Conservation (phyloP, 257 asterid species). For the Solanum virginianum region DNA sequence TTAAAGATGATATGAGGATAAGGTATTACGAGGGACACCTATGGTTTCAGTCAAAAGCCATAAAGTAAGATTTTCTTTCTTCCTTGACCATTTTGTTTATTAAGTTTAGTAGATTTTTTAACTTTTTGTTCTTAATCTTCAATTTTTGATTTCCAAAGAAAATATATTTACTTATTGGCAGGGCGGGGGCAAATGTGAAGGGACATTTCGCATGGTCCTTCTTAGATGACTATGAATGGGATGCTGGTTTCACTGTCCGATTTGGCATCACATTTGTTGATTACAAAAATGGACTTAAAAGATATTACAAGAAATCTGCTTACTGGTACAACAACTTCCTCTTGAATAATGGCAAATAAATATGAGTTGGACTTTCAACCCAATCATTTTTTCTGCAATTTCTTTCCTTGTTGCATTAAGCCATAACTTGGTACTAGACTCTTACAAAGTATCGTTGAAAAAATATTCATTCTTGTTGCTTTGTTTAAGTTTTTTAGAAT, state of each 20-base stretch:
- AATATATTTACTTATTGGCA: background rate
- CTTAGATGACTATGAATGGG: conserved; percentile 20
- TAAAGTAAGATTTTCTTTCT: conserved; percentile 7
- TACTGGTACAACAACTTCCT: conserved; percentile 19
- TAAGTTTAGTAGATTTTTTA: too few relatives aligned
- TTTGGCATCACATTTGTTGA: conserved; percentile 12
- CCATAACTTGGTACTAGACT: background rate
- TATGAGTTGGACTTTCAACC: background rate
- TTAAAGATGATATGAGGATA: conserved; percentile 8
- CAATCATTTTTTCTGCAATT: background rate
- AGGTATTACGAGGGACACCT: conserved; percentile 13
- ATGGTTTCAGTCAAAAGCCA: conserved; percentile 16
- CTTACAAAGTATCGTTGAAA: background rate
- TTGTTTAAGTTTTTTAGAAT: background rate
- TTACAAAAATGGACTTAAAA: conserved; percentile 3
- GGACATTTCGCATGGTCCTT: conserved; percentile 19
- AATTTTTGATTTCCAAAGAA: too few relatives aligned
- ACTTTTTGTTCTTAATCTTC: too few relatives aligned
- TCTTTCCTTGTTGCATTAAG: background rate
- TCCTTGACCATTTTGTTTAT: too few relatives aligned
- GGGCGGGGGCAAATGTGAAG: conserved; percentile 21
- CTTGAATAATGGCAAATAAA: background rate
- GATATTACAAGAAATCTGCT: conserved; percentile 13
- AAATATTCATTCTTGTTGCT: too few relatives aligned
- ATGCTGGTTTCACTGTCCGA: conserved; percentile 16